Conservation (phyloP, 768 basidiomycete species). For the Mycena kentingensis region DNA sequence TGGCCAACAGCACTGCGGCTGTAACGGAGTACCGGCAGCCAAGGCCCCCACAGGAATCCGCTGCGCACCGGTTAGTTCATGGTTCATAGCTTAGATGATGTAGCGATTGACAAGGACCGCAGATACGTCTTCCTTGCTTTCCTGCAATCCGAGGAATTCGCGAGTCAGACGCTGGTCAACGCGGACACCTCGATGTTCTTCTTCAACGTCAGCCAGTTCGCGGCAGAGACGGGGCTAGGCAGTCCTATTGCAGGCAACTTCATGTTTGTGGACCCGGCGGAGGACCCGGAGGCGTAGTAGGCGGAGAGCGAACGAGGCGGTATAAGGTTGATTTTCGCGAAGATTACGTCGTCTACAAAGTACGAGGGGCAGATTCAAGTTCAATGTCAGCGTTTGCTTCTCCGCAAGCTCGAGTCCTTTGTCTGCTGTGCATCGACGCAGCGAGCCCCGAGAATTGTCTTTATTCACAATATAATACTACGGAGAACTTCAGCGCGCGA, state of each 20-base stretch:
- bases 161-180: conserved; percentile 30
- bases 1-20: conserved; percentile 42
- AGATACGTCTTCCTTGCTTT: conserved; percentile 30
- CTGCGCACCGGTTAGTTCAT: conserved; percentile 43
- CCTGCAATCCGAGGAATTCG: conserved; percentile 26
- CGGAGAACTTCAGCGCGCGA: too few relatives aligned
- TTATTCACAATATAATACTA: too few relatives aligned
- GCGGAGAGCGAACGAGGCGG: too few relatives aligned
- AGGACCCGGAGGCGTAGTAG: too few relatives aligned
- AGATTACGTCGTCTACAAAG: too few relatives aligned
- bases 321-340: too few relatives aligned
- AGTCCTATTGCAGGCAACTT: conserved; percentile 45
- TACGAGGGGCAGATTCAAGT: too few relatives aligned
- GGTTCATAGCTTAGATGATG: neutral
- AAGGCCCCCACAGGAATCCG: conserved; percentile 42
- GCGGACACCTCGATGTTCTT: conserved; percentile 35
- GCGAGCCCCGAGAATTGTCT: too few relatives aligned
- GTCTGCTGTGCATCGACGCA: too few relatives aligned
- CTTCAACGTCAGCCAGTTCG: conserved; percentile 44
- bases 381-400: too few relatives aligned
- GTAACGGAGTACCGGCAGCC: conserved; percentile 43
- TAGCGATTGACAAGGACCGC: neutral
- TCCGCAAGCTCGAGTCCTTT: too few relatives aligned
- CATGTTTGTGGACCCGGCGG: too few relatives aligned
- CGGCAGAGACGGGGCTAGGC: conserved; percentile 33